A percentile compares a stretch with the other conserved stretches of the same genome.
Evolutionary conservation across 1,139 yeast species (phyloP).

Genomic region (Geotrichum reessii): DNA sequence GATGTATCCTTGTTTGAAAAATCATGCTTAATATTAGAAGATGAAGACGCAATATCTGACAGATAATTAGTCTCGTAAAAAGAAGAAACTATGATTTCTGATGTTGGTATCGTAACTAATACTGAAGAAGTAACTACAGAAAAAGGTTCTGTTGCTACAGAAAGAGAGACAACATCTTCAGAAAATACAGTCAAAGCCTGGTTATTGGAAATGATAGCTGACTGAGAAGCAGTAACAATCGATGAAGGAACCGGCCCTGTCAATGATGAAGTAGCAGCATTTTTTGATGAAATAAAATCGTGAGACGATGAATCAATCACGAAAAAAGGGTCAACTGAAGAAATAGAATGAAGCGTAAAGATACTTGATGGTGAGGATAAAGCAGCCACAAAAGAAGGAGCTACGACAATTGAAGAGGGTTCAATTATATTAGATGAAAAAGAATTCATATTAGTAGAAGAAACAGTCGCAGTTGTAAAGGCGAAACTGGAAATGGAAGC

Average conservation of each 20-base stretch:
- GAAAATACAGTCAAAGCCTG: neutral
- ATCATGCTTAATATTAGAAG: neutral
- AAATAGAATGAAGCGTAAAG: neutral
- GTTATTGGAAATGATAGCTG: too few relatives aligned
- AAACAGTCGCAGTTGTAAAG: neutral
- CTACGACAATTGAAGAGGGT: neutral
- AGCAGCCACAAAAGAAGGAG: neutral
- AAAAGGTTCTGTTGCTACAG: neutral
- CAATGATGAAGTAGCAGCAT: neutral
- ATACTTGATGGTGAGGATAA: neutral
- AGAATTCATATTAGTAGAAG: too few relatives aligned
- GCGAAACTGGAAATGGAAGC: too few relatives aligned
- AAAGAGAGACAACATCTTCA: neutral
- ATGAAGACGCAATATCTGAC: neutral
- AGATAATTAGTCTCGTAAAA: neutral
- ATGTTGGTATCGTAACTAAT: neutral
- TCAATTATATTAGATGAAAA: neutral
- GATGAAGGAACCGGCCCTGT: too few relatives aligned
- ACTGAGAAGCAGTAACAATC: too few relatives aligned
- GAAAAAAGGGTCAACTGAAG: neutral
- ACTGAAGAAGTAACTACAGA: neutral
- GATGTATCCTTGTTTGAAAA: too few relatives aligned
- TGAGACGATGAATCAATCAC: neutral
- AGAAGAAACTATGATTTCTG: too few relatives aligned
- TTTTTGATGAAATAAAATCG: neutral